These are phyloP conservation scores for Fusarium sublunatum DNA, from an alignment of 2,329 filamentous ascomycete species.

Conservation along the genomic window DNA sequence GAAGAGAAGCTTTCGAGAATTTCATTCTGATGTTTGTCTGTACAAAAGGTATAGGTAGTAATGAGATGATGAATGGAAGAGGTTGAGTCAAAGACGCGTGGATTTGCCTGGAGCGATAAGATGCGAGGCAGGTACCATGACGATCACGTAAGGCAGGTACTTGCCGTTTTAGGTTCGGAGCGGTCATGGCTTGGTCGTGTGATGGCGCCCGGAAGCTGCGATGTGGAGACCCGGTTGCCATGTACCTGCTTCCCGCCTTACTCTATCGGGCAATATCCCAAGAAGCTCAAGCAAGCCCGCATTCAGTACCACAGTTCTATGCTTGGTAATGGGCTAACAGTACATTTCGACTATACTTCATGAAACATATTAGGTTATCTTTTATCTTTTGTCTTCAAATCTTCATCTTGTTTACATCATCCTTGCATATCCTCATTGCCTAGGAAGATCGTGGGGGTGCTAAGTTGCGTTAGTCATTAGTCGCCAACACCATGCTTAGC, in stretches of 20 bases:
- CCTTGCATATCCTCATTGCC: neutral
- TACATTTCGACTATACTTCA: neutral
- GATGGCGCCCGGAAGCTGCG: slow-evolving; percentile 27
- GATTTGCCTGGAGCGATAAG: slow-evolving; percentile 25
- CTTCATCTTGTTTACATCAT: neutral
- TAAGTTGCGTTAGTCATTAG: neutral
- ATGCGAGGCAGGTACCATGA: slow-evolving; percentile 35
- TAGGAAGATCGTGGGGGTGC: neutral
- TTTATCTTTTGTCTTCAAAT: neutral
- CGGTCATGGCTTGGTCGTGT: slow-evolving; percentile 36
- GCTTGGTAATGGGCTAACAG: too few species aligned
- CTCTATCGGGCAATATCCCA: too few species aligned
- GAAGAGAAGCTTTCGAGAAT: slow-evolving; percentile 62
- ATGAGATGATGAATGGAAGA: slow-evolving; percentile 15
- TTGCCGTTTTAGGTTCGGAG: slow-evolving; percentile 35
- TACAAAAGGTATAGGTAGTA: neutral
- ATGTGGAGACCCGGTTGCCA: slow-evolving; percentile 40
- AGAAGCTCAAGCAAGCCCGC: too few species aligned
- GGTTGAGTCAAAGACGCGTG: slow-evolving; percentile 23
- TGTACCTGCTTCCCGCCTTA: slow-evolving; percentile 18
- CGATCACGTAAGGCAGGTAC: slow-evolving; percentile 40
- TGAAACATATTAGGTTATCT: neutral
- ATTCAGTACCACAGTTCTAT: too few species aligned
- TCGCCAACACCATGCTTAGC: neutral
- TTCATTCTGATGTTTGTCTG: slow-evolving; percentile 58